A percentile compares a stretch with the other conserved stretches of the same genome.
Conservation (phyloP, 2,329 filamentous ascomycete species). For the Arachnomyces sp. region DNA sequence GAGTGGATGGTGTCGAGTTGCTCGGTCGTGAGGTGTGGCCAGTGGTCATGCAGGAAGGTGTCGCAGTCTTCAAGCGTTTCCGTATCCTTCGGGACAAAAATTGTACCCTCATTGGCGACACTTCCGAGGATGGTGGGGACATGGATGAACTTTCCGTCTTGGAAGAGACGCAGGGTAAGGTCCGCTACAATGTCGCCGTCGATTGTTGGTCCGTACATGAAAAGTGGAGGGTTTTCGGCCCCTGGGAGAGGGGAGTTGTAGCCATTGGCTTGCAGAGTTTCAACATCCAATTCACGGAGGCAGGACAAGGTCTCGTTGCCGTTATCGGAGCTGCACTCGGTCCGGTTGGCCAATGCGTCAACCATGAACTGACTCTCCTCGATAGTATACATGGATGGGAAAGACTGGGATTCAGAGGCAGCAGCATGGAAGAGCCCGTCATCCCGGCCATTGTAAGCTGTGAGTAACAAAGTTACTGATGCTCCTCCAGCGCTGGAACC, state of each 20-base stretch:
- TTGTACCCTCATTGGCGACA: conserved; percentile 59
- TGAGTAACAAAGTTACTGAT: conserved; percentile 58
- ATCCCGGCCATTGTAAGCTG: conserved; percentile 43
- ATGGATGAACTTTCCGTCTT: conserved; percentile 42
- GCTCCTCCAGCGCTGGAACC: conserved; percentile 61
- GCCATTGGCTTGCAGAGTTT: conserved; percentile 40
- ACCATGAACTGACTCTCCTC: conserved; percentile 46
- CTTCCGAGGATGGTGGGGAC: conserved; percentile 52
- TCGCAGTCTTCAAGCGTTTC: conserved; percentile 44
- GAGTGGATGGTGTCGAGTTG: conserved; percentile 48
- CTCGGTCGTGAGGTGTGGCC: conserved; percentile 44
- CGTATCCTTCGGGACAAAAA: conserved; percentile 49
- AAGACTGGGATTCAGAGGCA: conserved; percentile 48
- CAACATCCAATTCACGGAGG: conserved; percentile 39
- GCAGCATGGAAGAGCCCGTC: conserved; percentile 46
- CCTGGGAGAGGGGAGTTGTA: conserved; percentile 41
- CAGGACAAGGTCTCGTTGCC: conserved; percentile 39
- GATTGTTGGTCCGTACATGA: conserved; percentile 45
- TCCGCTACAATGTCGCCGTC: conserved; percentile 46
- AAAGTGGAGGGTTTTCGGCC: conserved; percentile 37
- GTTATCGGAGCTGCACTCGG: conserved; percentile 34
- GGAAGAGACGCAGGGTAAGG: conserved; percentile 43
- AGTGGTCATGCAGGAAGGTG: conserved; percentile 52
- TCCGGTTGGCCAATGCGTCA: conserved; percentile 43
- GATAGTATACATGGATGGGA: conserved; percentile 42